Percentiles rank a stretch among this genome's conserved stretches.
These are phyloP conservation scores for Corylus avellana DNA, from an alignment of 306 rosid species.

Conservation along the genomic window DNA sequence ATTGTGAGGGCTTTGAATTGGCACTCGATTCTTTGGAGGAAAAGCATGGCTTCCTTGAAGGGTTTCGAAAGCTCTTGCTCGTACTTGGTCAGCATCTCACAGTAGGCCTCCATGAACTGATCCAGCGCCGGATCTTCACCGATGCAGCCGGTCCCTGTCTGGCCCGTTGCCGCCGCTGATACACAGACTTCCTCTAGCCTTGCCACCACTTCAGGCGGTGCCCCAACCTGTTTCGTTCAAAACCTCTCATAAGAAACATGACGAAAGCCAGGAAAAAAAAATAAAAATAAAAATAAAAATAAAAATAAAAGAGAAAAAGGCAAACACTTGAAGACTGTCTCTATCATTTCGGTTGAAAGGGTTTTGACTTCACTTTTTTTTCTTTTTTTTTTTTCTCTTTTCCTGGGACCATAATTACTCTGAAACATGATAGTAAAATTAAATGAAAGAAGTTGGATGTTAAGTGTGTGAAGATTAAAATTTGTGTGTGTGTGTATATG, in stretches of 20 bases:
- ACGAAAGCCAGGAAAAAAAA: slow-evolving; percentile 8
- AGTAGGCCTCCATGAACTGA: slow-evolving; percentile 99
- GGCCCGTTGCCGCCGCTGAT: slow-evolving; percentile 54
- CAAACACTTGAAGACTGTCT: slow-evolving; percentile 17
- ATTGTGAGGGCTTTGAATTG: slow-evolving; percentile 79
- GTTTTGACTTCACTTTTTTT: slow-evolving; percentile 20
- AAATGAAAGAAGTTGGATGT: slow-evolving; percentile 2
- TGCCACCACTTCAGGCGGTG: slow-evolving; percentile 79
- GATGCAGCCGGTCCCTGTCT: slow-evolving; percentile 40
- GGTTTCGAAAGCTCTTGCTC: slow-evolving; percentile 96
- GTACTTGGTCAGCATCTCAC: slow-evolving; percentile 95
- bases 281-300: background rate
- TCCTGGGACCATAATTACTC: slow-evolving; percentile 10
- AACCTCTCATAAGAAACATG: background rate
- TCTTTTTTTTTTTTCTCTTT: background rate
- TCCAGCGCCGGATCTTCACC: slow-evolving; percentile 97
- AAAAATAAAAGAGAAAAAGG: no score
- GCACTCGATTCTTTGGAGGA: slow-evolving; percentile 72
- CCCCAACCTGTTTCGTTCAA: slow-evolving; percentile 68
- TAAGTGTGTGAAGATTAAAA: slow-evolving; percentile 7
- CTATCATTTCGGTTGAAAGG: slow-evolving; percentile 29
- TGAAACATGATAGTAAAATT: background rate
- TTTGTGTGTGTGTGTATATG: background rate
- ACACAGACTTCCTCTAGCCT: slow-evolving; percentile 80
- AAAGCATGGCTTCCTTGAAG: slow-evolving; percentile 91